phyloP scores from a whole-genome alignment of 2,329 filamentous ascomycete genomes.

The Verticillium nubilum region DNA sequence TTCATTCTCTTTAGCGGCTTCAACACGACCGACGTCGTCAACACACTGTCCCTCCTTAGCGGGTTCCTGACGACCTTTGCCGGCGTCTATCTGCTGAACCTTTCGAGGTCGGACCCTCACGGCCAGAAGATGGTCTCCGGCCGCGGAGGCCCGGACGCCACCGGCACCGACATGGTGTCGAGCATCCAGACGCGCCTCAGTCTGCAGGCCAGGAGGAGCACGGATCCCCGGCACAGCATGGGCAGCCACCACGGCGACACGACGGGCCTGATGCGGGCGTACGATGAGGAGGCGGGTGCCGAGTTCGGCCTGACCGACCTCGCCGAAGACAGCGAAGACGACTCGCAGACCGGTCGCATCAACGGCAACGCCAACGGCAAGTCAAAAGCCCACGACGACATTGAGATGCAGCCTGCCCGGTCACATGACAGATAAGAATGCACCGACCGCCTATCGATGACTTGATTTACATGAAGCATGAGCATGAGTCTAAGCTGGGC shows the following conservation, averaged over 20 bases:
- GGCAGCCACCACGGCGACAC: constrained; percentile 64
- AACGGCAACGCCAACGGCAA: constrained; percentile 36
- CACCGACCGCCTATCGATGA: background rate
- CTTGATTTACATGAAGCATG: background rate
- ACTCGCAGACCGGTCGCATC: constrained; percentile 29
- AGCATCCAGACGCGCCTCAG: constrained; percentile 85
- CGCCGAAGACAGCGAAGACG: constrained; percentile 69
- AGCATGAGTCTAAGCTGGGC: background rate
- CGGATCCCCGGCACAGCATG: constrained; percentile 58
- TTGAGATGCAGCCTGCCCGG: constrained; percentile 47
- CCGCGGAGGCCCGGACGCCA: constrained; percentile 63
- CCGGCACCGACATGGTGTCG: constrained; percentile 87
- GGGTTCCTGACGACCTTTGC: constrained; percentile 94
- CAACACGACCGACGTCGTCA: constrained; percentile 88
- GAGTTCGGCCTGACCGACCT: constrained; percentile 76
- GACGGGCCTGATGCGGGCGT: constrained; percentile 79
- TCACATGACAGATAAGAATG: constrained; percentile 24
- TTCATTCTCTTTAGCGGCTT: constrained; percentile 96
- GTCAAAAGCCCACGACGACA: constrained; percentile 33
- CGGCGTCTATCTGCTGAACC: constrained; percentile 90
- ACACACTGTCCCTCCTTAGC: constrained; percentile 85
- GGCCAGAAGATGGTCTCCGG: constrained; percentile 62
- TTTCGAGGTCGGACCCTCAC: constrained; percentile 88
- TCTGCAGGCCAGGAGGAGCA: constrained; percentile 83
- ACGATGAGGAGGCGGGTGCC: constrained; percentile 74